Base-by-base conservation (phyloP, 2,329 filamentous ascomycete genomes). In the Trichoderma lentiforme region DNA sequence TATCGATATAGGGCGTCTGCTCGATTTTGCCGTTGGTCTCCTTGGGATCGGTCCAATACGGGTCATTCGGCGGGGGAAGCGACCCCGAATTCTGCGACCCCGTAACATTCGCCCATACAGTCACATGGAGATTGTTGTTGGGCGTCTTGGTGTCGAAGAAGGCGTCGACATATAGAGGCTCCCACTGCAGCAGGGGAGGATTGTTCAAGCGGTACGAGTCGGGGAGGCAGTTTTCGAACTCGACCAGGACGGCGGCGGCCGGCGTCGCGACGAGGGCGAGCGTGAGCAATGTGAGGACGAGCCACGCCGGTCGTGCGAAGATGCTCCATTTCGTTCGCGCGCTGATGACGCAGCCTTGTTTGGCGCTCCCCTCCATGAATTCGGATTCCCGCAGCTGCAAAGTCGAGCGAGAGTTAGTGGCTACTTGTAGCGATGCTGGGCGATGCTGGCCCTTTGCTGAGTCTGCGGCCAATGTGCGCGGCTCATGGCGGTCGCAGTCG, bases 71-170 rank as follows among this genome's bases (percentile, higher is more conserved):
- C 0, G 88, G 77, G 39, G 93, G 94, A 68, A 94, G 87, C 3
- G 81, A 73, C n/a, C 84, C 83, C 14, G 82, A 78, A 3, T 85
- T 85, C 58, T 87, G 86, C 65, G 91, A 89, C 61, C 96, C 96
- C 9, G 91, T 93, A 34, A 98, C 94, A 81, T 98, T 98, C 66
- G 95, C 95, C 84, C 94, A 98, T 61, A 97, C 88, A 1, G 90
- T 96, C 70, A 98, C 84, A 74, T 88, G 90, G 63, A 99, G 85
- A 53, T 86, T 88, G 78, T 95, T 89, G 65, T 83, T 86, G 5
- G 87, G 80, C 74, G 87, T 83, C 15, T 83, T 80, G 32, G 87
- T 86, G 76, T 93, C 87, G 84, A 97, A 97, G 24, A 84, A 83
- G 71, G 93, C 95, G 77, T 93, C 90, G 71, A 96, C 88, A 76